Evolutionary conservation across 768 basidiomycete genomes (phyloP), one percentile per base, ranked within the genome.

Genomic region (Rhodotorula paludigena): DNA sequence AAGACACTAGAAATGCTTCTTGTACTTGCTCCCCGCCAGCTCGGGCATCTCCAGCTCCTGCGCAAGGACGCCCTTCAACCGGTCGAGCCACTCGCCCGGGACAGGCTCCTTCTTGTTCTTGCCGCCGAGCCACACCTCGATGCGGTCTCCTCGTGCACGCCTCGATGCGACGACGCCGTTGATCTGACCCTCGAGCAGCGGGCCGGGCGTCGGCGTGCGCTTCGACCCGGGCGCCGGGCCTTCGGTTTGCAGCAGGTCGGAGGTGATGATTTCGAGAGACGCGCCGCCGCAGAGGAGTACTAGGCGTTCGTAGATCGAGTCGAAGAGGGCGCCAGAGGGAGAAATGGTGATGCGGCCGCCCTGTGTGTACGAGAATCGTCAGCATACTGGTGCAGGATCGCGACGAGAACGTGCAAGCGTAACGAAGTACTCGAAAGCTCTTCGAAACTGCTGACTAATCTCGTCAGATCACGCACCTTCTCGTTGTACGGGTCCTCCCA

Each of bases 401-500:
- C n/a, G n/a, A n/a, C n/a, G n/a, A n/a, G n/a, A n/a, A n/a, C n/a
- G n/a, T n/a, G n/a, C n/a, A n/a, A n/a, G n/a, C n/a, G n/a, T n/a
- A n/a, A n/a, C n/a, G n/a, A n/a, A n/a, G n/a, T n/a, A n/a, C n/a
- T n/a, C n/a, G n/a, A n/a, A n/a, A n/a, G n/a, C n/a, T n/a, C n/a
- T n/a, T n/a, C n/a, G n/a, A n/a, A n/a, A n/a, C n/a, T n/a, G n/a
- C n/a, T n/a, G n/a, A n/a, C n/a, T n/a, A n/a, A n/a, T n/a, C n/a
- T n/a, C n/a, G n/a, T n/a, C n/a, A n/a, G n/a, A 15, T 33, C 20
- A 45, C 65, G 35, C 44, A 67, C 69, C 56, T 72, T 68, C 42
- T 64, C 71, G 63, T 72, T 72, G 52, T 67, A 72, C 38, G 66
- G 63, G 47, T 72, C 71, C 54, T 72, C 71, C 71, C 71, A 72